Evolutionary conservation across 306 rosid genomes (phyloP).

Genomic region (Ceratonia siliqua): DNA sequence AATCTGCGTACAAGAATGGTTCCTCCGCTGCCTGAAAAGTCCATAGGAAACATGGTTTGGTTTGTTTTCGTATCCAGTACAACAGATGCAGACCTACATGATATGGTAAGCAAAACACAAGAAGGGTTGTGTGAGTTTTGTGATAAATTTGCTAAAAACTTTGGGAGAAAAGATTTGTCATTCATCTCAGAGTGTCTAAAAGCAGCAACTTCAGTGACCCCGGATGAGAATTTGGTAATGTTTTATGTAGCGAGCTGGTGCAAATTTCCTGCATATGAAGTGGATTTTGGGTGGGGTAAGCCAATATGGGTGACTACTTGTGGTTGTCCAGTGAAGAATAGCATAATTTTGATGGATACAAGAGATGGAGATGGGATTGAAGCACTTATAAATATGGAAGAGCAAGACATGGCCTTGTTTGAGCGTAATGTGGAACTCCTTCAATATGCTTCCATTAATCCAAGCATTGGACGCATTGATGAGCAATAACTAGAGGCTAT

Average conservation of each 20-base stretch:
- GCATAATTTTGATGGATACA: constrained; percentile 36
- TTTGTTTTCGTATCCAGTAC: not conserved
- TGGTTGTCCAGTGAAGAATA: not conserved
- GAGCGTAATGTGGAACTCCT: not conserved
- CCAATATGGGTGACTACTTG: constrained; percentile 42
- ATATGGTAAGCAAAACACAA: constrained; percentile 30
- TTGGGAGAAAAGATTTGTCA: not conserved
- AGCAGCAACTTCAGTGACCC: not conserved
- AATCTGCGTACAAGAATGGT: constrained; percentile 45
- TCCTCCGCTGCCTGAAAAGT: constrained; percentile 36
- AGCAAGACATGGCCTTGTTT: not conserved
- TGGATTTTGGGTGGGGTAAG: constrained; percentile 54
- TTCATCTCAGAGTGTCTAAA: not conserved
- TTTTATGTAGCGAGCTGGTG: not conserved
- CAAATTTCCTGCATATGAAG: not conserved
- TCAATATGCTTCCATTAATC: not conserved
- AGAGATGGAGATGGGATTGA: constrained; percentile 53
- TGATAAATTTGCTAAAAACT: not conserved
- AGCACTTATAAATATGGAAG: constrained; percentile 46
- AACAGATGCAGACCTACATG: constrained; percentile 20
- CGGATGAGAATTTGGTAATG: not conserved
- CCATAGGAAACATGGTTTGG: constrained; percentile 43
- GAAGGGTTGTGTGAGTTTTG: constrained; percentile 18
- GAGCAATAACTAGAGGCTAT: too few species aligned
- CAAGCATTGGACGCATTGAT: not conserved